phyloP scores from a whole-genome alignment of 305 asterid genomes.

The Fraxinus nigra region DNA sequence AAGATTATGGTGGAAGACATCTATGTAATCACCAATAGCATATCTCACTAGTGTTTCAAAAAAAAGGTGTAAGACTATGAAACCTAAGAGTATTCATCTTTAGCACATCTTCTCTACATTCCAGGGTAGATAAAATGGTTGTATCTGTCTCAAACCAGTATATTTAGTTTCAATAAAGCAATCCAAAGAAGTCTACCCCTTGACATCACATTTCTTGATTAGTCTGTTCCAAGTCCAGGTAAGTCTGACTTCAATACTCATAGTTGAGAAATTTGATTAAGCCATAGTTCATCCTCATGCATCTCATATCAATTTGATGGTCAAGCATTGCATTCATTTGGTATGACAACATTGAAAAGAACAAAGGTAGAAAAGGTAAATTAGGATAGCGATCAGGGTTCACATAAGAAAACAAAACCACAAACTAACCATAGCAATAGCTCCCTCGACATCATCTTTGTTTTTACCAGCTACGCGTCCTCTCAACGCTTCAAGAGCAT shows the following conservation, averaged over 20 bases:
- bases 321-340: background rate
- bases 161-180: background rate
- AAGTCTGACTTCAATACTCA: background rate
- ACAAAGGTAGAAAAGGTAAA: background rate
- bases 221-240: background rate
- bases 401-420: constrained; percentile 5
- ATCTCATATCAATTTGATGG: background rate
- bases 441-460: constrained; percentile 92
- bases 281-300: background rate
- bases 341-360: constrained; percentile 3
- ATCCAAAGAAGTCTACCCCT: background rate
- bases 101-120: background rate
- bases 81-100: background rate
- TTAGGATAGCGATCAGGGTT: background rate
- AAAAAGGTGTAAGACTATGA: background rate
- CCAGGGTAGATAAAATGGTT: background rate
- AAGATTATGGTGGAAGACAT: constrained; percentile 5
- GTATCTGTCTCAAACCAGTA: background rate
- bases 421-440: constrained; percentile 66
- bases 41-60: background rate
- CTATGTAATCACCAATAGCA: constrained; percentile 1
- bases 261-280: background rate
- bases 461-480: constrained; percentile 90
- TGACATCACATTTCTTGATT: background rate
- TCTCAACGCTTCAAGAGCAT: constrained; percentile 79